Base-by-base conservation (phyloP, 2,329 filamentous ascomycete genomes). In the Eurotiales sp. region DNA sequence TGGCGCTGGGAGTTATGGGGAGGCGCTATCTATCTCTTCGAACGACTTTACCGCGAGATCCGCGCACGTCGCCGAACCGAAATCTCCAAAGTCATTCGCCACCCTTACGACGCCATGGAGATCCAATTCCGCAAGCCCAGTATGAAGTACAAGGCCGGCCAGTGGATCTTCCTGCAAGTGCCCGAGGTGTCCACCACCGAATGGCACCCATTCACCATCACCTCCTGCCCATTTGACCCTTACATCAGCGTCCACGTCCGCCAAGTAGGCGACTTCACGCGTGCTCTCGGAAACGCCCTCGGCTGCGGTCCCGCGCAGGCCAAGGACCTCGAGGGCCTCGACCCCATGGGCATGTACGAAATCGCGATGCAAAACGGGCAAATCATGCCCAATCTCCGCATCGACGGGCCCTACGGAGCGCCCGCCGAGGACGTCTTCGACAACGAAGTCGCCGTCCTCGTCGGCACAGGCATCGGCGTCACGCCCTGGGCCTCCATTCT, bases 191-290 rank as follows among this genome's bases (percentile, higher is more conserved):
- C 90, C 58, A 82, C 79, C 61, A 85, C 90, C 65, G 90, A 99
- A 75, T 99, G 93, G 93, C 93, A 99, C 72, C 93, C 93, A 1
- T 99, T 97, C 69, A 99, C 93, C 64, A 97, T 99, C 71, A 99
- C 93, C 2, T 97, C 93, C 8, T 99, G 93, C 72, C 93, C 93
- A 4, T 93, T 90, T 65, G 93, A 99, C 63, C 88, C 89, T 0
- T 97, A 97, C 65, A 84, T 97, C 59, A 96, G 90, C 34, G 82
- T 99, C 25, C 93, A 99, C 70, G 85, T 99, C 53, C 88, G 93
- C 44, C 93, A 97, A 74, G 92, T 97, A 6, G 93, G 93, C 59
- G 93, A 99, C 73, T 99, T 95, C 67, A 99, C 93, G 11, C 84
- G 85, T 55, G 84, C 86, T n/a, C 81, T 99, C n/a, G 93, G 90